These are phyloP conservation scores for Friedmanniomyces endolithicus DNA, from an alignment of 495 filamentous ascomycete species.

Conservation along the genomic window DNA sequence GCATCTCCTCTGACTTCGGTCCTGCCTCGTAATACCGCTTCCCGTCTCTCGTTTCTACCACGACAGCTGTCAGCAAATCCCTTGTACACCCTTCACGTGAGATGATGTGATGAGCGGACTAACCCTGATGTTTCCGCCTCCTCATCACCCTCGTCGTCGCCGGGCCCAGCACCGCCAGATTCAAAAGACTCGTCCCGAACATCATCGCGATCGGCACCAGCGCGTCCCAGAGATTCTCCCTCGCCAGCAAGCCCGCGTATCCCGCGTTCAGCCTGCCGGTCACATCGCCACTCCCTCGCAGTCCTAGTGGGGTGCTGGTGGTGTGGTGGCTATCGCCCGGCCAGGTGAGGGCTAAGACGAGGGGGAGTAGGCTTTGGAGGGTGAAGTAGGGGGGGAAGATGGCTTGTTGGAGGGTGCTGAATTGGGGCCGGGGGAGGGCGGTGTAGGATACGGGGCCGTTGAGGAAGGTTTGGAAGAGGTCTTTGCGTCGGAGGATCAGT, in stretches of 20 bases:
- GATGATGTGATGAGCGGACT: conserved; percentile 15
- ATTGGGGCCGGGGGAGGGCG: conserved; percentile 64
- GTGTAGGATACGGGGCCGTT: conserved; percentile 61
- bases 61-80: too few species aligned
- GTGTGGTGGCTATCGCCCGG: conserved; percentile 38
- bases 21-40: conserved; percentile 66
- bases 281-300: not conserved
- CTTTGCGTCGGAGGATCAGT: too few species aligned
- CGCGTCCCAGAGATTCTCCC: conserved; percentile 44
- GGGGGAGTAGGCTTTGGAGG: conserved; percentile 61
- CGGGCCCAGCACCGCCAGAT: conserved; percentile 57
- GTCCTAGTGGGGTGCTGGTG: too few species aligned
- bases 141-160: conserved; percentile 58
- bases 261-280: conserved; percentile 4
- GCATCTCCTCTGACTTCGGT: conserved; percentile 72
- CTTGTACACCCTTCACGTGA: too few species aligned
- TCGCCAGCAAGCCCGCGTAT: conserved; percentile 22
- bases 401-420: conserved; percentile 60
- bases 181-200: conserved; percentile 50
- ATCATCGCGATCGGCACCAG: conserved; percentile 54
- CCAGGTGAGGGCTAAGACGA: conserved; percentile 67
- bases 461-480: conserved; percentile 55
- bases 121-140: conserved; percentile 64
- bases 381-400: conserved; percentile 81
- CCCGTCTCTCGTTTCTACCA: conserved; percentile 61